A percentile compares a stretch with the other conserved stretches of the same genome.
Conservation (phyloP, 306 rosid species). For the Fragaria ananassa region DNA sequence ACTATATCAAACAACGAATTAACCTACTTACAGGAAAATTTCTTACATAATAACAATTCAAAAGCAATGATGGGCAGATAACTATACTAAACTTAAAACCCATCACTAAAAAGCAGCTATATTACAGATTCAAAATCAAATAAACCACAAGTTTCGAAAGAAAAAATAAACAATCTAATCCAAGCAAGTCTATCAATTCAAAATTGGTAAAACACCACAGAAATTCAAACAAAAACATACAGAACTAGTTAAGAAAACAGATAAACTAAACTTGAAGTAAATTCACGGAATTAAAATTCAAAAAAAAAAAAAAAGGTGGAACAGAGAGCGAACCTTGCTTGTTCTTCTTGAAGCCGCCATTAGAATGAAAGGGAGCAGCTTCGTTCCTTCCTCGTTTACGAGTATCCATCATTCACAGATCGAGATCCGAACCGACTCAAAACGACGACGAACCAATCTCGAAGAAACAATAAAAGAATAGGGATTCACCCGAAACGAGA, state of each 20-base stretch:
- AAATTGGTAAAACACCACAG: too few species aligned
- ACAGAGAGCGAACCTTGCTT: constrained; percentile 24
- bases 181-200: neutral
- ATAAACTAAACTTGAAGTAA: neutral
- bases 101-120: neutral
- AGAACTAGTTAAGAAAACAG: neutral
- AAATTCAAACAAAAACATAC: neutral
- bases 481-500: too few species aligned
- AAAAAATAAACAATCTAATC: neutral
- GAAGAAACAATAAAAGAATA: neutral
- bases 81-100: neutral
- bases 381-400: constrained; percentile 28
- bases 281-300: neutral
- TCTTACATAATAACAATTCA: neutral
- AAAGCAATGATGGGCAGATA: neutral
- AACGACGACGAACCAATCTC: neutral
- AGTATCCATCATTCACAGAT: constrained; percentile 24
- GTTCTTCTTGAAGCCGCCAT: constrained; percentile 29
- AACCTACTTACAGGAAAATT: neutral
- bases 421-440: constrained; percentile 41
- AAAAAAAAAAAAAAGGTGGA: neutral
- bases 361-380: constrained; percentile 10
- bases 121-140: neutral
- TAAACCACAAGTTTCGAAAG: neutral
- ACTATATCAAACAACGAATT: neutral